Conservation (phyloP, 2,329 filamentous ascomycete species). For the Ceratocystis eucalypticola region DNA sequence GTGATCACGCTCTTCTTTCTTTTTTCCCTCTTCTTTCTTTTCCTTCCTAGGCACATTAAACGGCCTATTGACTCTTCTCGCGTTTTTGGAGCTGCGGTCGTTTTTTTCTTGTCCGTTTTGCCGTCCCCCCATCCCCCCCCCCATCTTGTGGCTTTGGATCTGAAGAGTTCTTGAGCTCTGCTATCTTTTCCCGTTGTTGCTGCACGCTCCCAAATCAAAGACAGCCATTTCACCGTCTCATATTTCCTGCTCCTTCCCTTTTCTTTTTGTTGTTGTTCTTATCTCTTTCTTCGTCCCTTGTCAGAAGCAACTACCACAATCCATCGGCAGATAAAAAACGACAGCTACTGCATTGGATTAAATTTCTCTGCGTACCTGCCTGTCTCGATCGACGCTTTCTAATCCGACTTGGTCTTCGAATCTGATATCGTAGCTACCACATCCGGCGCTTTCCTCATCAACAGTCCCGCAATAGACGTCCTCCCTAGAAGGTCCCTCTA, state of each 20-base stretch:
- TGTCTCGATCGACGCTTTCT: slow-evolving; percentile 5
- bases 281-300: not conserved
- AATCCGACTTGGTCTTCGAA: not conserved
- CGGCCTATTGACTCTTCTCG: not conserved
- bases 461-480: slow-evolving; percentile 6
- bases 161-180: not conserved
- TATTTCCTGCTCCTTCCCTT: not conserved
- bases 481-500: not conserved
- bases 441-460: not conserved
- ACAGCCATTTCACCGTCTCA: not conserved
- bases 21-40: not conserved
- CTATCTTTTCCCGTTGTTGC: not conserved
- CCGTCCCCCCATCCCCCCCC: not conserved
- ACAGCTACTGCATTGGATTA: not conserved
- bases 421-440: slow-evolving; percentile 3
- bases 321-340: not conserved
- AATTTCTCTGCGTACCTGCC: not conserved
- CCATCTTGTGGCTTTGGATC: not conserved
- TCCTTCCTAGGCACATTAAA: not conserved
- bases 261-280: not conserved
- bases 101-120: not conserved
- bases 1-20: not conserved
- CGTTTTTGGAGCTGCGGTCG: not conserved
- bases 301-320: not conserved
- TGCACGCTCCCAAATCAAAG: not conserved